Evolutionary conservation across 495 filamentous ascomycete species (phyloP).

Genomic region (Diplogelasinospora grovesii): DNA sequence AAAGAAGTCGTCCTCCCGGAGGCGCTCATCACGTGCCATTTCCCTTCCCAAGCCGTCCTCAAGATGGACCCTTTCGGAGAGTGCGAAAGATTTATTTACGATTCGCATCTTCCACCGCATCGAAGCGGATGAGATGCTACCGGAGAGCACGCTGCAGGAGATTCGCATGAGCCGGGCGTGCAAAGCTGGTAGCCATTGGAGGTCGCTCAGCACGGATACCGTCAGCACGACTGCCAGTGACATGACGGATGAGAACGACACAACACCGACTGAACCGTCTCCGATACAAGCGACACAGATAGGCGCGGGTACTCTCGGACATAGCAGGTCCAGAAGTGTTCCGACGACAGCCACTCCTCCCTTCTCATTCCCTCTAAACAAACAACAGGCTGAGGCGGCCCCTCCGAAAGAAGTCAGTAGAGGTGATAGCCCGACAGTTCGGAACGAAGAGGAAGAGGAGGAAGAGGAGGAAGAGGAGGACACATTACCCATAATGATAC

Average conservation of each 20-base stretch:
- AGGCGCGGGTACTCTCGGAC: too few relatives aligned
- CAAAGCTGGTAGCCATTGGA: constrained; percentile 9
- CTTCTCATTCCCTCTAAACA: too few relatives aligned
- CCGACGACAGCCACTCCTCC: too few relatives aligned
- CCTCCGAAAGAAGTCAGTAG: constrained; percentile 9
- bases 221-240: too few relatives aligned
- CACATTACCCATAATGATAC: constrained; percentile 15
- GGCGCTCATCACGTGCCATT: constrained; percentile 23
- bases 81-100: constrained; percentile 41
- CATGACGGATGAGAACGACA: constrained; percentile 7
- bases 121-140: constrained; percentile 48
- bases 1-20: constrained; percentile 32
- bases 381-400: constrained; percentile 30
- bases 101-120: constrained; percentile 38
- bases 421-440: constrained; percentile 8
- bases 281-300: too few relatives aligned
- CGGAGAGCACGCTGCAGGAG: constrained; percentile 34
- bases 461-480: constrained; percentile 9
- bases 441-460: constrained; percentile 9
- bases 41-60: constrained; percentile 27
- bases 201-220: background rate
- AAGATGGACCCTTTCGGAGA: constrained; percentile 42
- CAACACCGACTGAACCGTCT: constrained; percentile 31
- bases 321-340: too few relatives aligned
- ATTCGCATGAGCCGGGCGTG: constrained; percentile 31